Evolutionary conservation across 108 stramenopile genomes (phyloP), one percentile per base, ranked within the genome.

Genomic region (Cyclotella choctawhatcheeana): DNA sequence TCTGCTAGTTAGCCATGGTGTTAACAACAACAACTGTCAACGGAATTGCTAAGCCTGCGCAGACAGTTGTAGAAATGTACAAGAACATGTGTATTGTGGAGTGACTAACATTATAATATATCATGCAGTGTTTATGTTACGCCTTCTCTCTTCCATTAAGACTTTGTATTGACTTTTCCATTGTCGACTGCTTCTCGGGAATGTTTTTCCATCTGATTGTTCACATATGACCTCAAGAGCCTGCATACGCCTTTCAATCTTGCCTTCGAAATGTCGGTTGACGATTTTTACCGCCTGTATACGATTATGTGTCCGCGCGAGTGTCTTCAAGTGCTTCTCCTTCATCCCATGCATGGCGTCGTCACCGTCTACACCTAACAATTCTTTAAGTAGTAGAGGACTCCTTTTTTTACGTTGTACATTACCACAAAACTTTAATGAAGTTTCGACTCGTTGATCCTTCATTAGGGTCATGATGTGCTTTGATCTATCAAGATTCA

Each of bases 401-500:
- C 29, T 55, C 54, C 5, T 29, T 16, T 55, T 30, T 16, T 30
- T 30, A 5, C 25, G 21, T 55, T 55, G 25, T 2, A 55, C 54
- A 27, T 55, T 55, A 16, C 54, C 54, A 55, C 25, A 26, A 55
- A 29, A 16, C 25, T 55, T 55, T 27, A 55, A 16, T 27, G 54
- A n/a, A n/a, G n/a, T n/a, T n/a, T n/a, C n/a, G n/a, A n/a, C n/a
- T n/a, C n/a, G n/a, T n/a, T n/a, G n/a, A n/a, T n/a, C n/a, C n/a
- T n/a, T n/a, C n/a, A n/a, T n/a, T n/a, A n/a, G n/a, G n/a, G 12
- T 12, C 37, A 40, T 40, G 12, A 40, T 40, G 12, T 40, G 37
- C 12, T 40, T 40, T 10, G 37, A 40, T 6, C 12, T 6, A 10
- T 40, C 37, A 40, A 6, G 12, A 10, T 6, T 12, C 37, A 12